These are phyloP conservation scores for Talaromyces trachyspermus DNA, from an alignment of 495 filamentous ascomycete genomes.

Conservation along the genomic window DNA sequence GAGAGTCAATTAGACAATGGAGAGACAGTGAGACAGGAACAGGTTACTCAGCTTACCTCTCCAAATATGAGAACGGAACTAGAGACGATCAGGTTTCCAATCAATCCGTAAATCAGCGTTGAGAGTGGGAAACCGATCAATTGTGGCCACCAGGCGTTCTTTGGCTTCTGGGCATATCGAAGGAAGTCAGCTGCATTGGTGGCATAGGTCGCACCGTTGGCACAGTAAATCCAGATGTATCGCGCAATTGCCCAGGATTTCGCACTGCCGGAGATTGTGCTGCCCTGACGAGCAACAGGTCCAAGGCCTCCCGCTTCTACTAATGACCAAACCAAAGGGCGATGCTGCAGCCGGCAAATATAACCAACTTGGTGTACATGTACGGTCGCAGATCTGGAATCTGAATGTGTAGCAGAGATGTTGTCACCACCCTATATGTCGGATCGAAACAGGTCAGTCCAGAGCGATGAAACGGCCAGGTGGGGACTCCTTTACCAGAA, in stretches of 20 bases:
- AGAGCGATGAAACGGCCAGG: neutral
- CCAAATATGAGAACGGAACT: constrained; percentile 16
- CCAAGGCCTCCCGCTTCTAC: neutral
- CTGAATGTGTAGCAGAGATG: neutral
- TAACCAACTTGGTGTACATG: neutral
- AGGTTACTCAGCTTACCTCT: constrained; percentile 11
- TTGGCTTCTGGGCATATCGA: constrained; percentile 26
- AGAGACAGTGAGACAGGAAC: neutral
- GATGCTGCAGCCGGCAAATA: neutral
- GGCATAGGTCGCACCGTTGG: constrained; percentile 37
- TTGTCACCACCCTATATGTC: neutral
- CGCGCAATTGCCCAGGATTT: neutral
- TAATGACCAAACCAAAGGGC: neutral
- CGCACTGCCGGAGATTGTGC: neutral
- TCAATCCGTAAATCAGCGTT: constrained; percentile 17
- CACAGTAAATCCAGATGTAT: constrained; percentile 6
- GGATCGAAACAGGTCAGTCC: neutral
- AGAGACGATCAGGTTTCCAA: constrained; percentile 18
- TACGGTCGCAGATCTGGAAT: neutral
- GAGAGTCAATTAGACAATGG: neutral
- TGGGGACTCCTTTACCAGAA: neutral
- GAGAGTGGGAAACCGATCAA: constrained; percentile 27
- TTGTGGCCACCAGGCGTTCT: constrained; percentile 26
- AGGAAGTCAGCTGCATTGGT: constrained; percentile 41
- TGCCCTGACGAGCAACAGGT: neutral